Conservation (phyloP, 2,329 filamentous ascomycete genomes). For the Basipetospora chlamydospora region DNA sequence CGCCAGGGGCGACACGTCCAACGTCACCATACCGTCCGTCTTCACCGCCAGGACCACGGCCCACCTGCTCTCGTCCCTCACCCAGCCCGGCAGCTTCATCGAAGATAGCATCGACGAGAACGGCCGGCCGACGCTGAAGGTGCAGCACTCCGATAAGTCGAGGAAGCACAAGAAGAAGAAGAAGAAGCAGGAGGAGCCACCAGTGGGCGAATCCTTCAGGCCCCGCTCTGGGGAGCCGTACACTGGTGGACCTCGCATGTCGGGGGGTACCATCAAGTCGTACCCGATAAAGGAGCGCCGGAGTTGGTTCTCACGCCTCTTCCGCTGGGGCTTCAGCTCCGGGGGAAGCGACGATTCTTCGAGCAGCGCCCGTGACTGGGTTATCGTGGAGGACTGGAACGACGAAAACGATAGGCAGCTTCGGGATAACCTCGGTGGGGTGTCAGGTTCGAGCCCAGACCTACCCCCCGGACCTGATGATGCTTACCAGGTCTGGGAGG, state of each 20-base stretch:
- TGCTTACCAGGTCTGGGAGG: too few relatives aligned
- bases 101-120: slow-evolving; percentile 47
- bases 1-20: slow-evolving; percentile 88
- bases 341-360: slow-evolving; percentile 49
- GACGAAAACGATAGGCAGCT: slow-evolving; percentile 33
- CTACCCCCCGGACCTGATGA: too few relatives aligned
- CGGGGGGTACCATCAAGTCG: too few relatives aligned
- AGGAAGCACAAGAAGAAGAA: too few relatives aligned
- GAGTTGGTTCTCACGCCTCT: slow-evolving; percentile 1
- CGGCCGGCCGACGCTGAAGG: slow-evolving; percentile 38
- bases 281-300: not conserved
- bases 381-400: slow-evolving; percentile 51
- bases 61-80: slow-evolving; percentile 76
- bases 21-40: slow-evolving; percentile 82
- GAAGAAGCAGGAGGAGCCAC: slow-evolving; percentile 1
- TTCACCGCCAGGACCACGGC: slow-evolving; percentile 94
- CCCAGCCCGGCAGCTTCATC: slow-evolving; percentile 53
- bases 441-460: too few relatives aligned
- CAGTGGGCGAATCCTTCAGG: too few relatives aligned
- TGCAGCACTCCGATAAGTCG: slow-evolving; percentile 29
- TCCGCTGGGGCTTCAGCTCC: slow-evolving; percentile 10
- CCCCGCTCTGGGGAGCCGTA: too few relatives aligned
- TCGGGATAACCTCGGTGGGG: slow-evolving; percentile 23
- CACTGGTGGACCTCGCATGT: too few relatives aligned
- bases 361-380: slow-evolving; percentile 63